Percentiles rank a stretch among this genome's conserved stretches.
These are phyloP conservation scores for Plantago ovata DNA, from an alignment of 257 asterid species.

Conservation along the genomic window DNA sequence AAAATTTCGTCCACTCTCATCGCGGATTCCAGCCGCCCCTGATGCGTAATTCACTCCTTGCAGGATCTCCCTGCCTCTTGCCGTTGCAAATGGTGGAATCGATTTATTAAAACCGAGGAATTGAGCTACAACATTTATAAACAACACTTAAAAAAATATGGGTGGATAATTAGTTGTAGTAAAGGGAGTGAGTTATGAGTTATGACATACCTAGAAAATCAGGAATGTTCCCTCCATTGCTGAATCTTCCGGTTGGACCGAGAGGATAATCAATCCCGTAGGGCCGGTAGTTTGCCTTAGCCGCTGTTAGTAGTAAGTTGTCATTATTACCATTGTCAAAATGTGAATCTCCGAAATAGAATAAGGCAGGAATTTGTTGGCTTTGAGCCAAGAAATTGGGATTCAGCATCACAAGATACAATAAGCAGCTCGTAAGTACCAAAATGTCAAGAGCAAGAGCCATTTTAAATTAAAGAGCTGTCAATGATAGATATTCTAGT, in stretches of 20 bases:
- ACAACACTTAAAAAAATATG: background rate
- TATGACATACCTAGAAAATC: conserved; percentile 24
- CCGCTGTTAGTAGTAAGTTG: conserved; percentile 18
- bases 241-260: conserved; percentile 33
- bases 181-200: too few relatives aligned
- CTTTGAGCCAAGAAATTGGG: too few relatives aligned
- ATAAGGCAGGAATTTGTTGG: conserved; percentile 26
- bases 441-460: too few relatives aligned
- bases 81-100: conserved; percentile 39
- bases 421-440: too few relatives aligned
- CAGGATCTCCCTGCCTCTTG: conserved; percentile 23
- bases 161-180: too few relatives aligned
- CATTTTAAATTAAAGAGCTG: too few relatives aligned
- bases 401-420: too few relatives aligned
- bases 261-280: conserved; percentile 30
- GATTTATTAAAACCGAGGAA: conserved; percentile 32
- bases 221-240: conserved; percentile 27
- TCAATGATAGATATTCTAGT: too few relatives aligned
- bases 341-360: conserved; percentile 29
- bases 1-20: conserved; percentile 24
- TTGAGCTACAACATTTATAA: conserved; percentile 27
- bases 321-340: conserved; percentile 35
- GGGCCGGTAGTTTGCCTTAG: conserved; percentile 29
- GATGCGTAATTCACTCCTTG: conserved; percentile 70
- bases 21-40: conserved; percentile 58